Evolutionary conservation across 2,329 filamentous ascomycete species (phyloP).

Genomic region (Didymella pomorum): DNA sequence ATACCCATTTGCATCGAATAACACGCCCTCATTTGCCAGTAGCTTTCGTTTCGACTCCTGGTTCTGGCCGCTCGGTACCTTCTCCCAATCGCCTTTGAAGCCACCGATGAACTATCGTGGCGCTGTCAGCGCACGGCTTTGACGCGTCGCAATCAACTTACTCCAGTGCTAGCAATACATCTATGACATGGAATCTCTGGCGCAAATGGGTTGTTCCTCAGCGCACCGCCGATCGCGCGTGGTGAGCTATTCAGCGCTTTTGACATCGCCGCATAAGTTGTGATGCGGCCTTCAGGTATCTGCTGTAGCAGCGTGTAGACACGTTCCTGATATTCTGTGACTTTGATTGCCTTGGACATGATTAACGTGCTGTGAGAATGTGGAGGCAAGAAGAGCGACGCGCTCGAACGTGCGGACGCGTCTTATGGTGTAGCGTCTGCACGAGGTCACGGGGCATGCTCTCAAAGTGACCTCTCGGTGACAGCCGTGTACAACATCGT

Average conservation of each 20-base stretch:
- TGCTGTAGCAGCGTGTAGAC: constrained; percentile 78
- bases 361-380: background rate
- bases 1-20: constrained; percentile 66
- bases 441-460: constrained; percentile 46
- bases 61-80: constrained; percentile 67
- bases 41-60: constrained; percentile 70
- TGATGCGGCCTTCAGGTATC: constrained; percentile 77
- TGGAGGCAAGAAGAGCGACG: constrained; percentile 4
- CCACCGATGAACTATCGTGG: constrained; percentile 70
- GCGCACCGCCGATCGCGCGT: constrained; percentile 78
- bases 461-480: constrained; percentile 42
- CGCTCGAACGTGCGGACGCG: background rate
- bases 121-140: no score
- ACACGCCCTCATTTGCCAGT: constrained; percentile 69
- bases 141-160: constrained; percentile 45
- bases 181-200: constrained; percentile 83
- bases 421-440: constrained; percentile 6
- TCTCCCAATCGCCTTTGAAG: constrained; percentile 73
- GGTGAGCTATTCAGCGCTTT: constrained; percentile 73
- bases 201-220: constrained; percentile 81
- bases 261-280: constrained; percentile 79
- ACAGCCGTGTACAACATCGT: background rate
- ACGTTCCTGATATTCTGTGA: constrained; percentile 50
- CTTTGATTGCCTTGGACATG: constrained; percentile 37
- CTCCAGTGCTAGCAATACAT: constrained; percentile 75